A percentile compares a stretch with the other conserved stretches of the same genome.
Evolutionary conservation across 2,329 filamentous ascomycete species (phyloP).

Genomic region (Fusarium paranaense): DNA sequence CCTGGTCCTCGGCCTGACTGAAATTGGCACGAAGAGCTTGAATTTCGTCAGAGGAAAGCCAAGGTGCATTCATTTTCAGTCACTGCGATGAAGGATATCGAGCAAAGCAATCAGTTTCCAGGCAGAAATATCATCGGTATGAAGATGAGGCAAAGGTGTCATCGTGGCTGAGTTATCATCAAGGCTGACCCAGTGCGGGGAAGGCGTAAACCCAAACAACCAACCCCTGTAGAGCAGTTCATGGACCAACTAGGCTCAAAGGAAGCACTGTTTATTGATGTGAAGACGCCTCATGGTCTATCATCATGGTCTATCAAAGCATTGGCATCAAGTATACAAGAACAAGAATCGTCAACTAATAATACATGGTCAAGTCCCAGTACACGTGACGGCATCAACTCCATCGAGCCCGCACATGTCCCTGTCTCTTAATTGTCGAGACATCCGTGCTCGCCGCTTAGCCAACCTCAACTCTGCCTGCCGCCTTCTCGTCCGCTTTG

Average conservation of each 20-base stretch:
- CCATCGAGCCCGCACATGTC: conserved; percentile 1
- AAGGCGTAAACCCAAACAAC: conserved; percentile 11
- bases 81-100: background rate
- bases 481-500: conserved; percentile 44
- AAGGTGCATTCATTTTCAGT: conserved; percentile 21
- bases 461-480: conserved; percentile 49
- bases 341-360: conserved; percentile 7
- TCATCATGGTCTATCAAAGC: conserved; percentile 3
- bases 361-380: conserved; percentile 2
- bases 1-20: conserved; percentile 42
- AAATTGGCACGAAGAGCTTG: conserved; percentile 47
- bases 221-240: conserved; percentile 14
- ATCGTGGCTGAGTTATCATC: conserved; percentile 2
- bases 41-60: conserved; percentile 14
- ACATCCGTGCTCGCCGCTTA: conserved; percentile 52
- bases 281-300: background rate
- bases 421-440: conserved; percentile 43
- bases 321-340: conserved; percentile 3
- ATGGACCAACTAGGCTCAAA: background rate
- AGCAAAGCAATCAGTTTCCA: background rate
- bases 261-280: background rate
- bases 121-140: background rate
- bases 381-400: background rate
- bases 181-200: conserved; percentile 24
- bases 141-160: background rate